Conservation (phyloP, 2,329 filamentous ascomycete genomes). For the Cladosporium sp. region DNA sequence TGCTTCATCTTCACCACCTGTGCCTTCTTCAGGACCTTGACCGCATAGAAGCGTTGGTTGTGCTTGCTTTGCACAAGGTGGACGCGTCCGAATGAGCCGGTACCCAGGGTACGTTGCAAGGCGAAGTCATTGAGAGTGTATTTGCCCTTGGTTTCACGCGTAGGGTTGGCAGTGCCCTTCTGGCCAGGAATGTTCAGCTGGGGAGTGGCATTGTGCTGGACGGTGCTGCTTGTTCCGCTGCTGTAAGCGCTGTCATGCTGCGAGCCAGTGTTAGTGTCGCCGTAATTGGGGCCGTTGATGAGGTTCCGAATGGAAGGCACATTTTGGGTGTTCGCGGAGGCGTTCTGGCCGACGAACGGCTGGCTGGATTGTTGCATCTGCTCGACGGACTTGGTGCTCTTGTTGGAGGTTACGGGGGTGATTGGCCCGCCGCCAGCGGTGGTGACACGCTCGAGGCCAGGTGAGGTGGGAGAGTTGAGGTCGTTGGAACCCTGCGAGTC, state of each 20-base stretch:
- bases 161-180: slow-evolving; percentile 30
- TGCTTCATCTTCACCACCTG: slow-evolving; percentile 99
- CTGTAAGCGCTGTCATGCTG: slow-evolving; percentile 35
- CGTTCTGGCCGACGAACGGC: slow-evolving; percentile 35
- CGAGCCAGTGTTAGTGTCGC: slow-evolving; percentile 18
- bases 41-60: slow-evolving; percentile 95
- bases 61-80: slow-evolving; percentile 97
- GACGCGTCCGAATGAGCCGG: slow-evolving; percentile 93
- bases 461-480: slow-evolving; percentile 63
- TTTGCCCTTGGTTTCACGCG: slow-evolving; percentile 86
- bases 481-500: slow-evolving; percentile 62
- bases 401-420: slow-evolving; percentile 47
- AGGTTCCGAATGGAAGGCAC: slow-evolving; percentile 78
- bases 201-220: slow-evolving; percentile 35
- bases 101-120: slow-evolving; percentile 86
- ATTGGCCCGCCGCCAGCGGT: slow-evolving; percentile 28
- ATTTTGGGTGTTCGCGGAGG: slow-evolving; percentile 50
- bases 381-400: slow-evolving; percentile 20
- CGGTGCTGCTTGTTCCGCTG: slow-evolving; percentile 30
- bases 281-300: slow-evolving; percentile 62
- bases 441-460: slow-evolving; percentile 52
- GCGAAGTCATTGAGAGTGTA: slow-evolving; percentile 90
- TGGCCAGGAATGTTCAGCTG: slow-evolving; percentile 31
- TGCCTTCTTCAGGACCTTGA: slow-evolving; percentile 97
- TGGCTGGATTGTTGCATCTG: slow-evolving; percentile 22